Percentiles rank a stretch among this genome's conserved stretches.
Conservation (phyloP, 1,284 basidiomycete genomes). For the Veloboletus limbatus region DNA sequence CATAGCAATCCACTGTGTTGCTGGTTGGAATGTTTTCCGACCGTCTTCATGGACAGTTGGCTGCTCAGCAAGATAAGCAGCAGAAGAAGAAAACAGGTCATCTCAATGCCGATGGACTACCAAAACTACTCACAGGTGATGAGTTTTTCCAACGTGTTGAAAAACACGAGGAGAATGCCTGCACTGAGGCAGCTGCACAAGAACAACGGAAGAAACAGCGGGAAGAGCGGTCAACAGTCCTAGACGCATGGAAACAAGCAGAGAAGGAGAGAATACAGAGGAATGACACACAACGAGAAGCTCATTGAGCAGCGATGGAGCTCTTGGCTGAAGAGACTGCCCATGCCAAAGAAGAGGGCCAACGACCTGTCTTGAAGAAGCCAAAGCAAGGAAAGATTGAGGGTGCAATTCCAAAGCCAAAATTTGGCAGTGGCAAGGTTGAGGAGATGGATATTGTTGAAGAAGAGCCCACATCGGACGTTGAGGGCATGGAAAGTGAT, state of each 20-base stretch:
- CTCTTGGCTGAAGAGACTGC: not conserved
- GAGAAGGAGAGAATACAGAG: not conserved
- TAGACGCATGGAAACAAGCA: conserved; percentile 1
- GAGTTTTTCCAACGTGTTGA: not conserved
- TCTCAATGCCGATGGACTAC: not conserved
- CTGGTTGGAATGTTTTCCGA: not conserved
- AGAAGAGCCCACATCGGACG: not conserved
- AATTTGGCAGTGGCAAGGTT: not conserved
- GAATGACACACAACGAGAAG: not conserved
- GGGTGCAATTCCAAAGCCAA: not conserved
- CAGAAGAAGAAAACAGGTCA: not conserved
- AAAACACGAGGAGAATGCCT: not conserved
- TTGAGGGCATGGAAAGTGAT: not conserved
- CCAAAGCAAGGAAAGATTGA: not conserved
- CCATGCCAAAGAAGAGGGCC: not conserved
- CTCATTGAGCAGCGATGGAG: not conserved
- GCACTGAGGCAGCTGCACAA: not conserved
- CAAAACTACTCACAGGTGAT: not conserved
- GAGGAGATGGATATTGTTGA: not conserved
- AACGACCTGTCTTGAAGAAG: not conserved
- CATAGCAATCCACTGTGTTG: not conserved
- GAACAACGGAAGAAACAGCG: not conserved
- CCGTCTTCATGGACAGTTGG: not conserved
- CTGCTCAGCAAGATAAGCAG: not conserved
- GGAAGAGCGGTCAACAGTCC: not conserved